Evolutionary conservation across 495 filamentous ascomycete species (phyloP).

Genomic region (Penicillium pulvis): DNA sequence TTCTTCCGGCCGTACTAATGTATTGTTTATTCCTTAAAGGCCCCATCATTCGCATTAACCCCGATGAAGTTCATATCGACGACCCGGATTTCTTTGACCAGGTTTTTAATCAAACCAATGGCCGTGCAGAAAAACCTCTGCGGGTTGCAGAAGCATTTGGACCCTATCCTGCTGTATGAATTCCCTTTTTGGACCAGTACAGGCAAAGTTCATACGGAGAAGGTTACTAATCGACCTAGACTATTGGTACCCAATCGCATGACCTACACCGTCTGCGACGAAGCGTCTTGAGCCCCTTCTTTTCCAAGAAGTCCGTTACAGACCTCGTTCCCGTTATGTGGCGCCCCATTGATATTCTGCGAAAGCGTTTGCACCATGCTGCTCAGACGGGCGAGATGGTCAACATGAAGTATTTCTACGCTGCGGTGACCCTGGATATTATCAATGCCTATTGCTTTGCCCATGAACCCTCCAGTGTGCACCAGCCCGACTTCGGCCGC

Average conservation of each 20-base stretch:
- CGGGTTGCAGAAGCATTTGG: neutral
- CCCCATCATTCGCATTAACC: slow-evolving; percentile 35
- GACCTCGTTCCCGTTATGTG: slow-evolving; percentile 3
- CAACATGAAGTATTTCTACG: slow-evolving; percentile 2
- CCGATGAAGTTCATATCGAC: slow-evolving; percentile 34
- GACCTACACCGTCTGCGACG: slow-evolving; percentile 4
- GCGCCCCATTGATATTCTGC: neutral
- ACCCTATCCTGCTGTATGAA: neutral
- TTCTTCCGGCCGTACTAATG: neutral
- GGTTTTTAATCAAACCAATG: slow-evolving; percentile 17
- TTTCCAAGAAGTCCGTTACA: slow-evolving; percentile 1
- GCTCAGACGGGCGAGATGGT: neutral
- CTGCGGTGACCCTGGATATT: slow-evolving; percentile 1
- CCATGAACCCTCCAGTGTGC: neutral
- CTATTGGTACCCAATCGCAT: neutral
- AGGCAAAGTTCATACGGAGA: too few relatives aligned
- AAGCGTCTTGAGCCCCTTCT: slow-evolving; percentile 1
- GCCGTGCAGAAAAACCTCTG: slow-evolving; percentile 1
- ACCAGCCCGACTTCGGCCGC: neutral
- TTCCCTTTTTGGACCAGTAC: too few relatives aligned
- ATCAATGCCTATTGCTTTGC: slow-evolving; percentile 5
- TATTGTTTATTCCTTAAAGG: slow-evolving; percentile 13
- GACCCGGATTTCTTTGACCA: slow-evolving; percentile 33
- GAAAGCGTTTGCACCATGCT: neutral
- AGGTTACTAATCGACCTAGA: neutral